A percentile compares a stretch with the other conserved stretches of the same genome.
Evolutionary conservation across 495 filamentous ascomycete species (phyloP).

Genomic region (Hypoxylon cercidicola): DNA sequence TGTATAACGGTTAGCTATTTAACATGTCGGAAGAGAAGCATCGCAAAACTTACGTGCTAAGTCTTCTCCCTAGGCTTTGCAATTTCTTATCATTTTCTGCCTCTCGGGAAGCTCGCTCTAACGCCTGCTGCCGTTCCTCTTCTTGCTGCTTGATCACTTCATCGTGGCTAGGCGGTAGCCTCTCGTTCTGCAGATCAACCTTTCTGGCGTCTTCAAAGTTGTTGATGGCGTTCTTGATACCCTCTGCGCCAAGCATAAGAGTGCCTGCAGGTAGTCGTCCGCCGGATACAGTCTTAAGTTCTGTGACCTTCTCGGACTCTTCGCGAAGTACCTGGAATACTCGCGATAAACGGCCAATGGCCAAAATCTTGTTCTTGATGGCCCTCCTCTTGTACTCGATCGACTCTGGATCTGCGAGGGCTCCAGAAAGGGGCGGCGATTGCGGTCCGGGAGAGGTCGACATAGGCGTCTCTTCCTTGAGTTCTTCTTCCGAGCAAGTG

Average conservation of each 20-base stretch:
- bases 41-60: conserved; percentile 86
- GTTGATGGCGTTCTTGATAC: conserved; percentile 98
- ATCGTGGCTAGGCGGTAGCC: conserved; percentile 89
- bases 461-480: conserved; percentile 78
- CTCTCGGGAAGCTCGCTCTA: conserved; percentile 84
- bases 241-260: conserved; percentile 96
- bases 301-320: conserved; percentile 95
- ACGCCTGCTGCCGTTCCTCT: conserved; percentile 79
- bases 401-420: conserved; percentile 72
- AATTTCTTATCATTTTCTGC: conserved; percentile 91
- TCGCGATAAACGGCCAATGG: conserved; percentile 94
- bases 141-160: conserved; percentile 84
- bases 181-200: conserved; percentile 97
- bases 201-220: conserved; percentile 98
- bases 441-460: conserved; percentile 69
- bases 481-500: conserved; percentile 96
- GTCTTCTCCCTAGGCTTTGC: conserved; percentile 83
- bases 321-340: conserved; percentile 99
- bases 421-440: conserved; percentile 72
- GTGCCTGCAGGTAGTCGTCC: conserved; percentile 94
- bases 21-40: background rate
- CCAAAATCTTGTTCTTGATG: conserved; percentile 99
- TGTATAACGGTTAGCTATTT: conserved; percentile 21
- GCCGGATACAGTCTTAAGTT: conserved; percentile 95
- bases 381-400: conserved; percentile 92